These are phyloP conservation scores for Trichophyton mentagrophytes DNA, from an alignment of 2,329 filamentous ascomycete genomes.

Conservation along the genomic window DNA sequence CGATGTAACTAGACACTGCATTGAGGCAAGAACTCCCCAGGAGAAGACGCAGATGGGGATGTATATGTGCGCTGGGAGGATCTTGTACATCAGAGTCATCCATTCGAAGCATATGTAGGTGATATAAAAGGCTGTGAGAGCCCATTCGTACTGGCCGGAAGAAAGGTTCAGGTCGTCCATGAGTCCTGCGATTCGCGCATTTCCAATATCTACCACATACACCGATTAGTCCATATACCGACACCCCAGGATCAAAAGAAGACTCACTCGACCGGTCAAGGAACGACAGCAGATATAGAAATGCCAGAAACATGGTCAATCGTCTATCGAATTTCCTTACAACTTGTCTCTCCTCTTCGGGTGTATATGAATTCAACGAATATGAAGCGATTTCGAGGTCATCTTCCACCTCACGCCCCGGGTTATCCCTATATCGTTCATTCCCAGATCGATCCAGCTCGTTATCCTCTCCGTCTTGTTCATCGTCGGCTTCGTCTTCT, in stretches of 20 bases:
- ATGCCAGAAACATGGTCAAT: constrained; percentile 66
- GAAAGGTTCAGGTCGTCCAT: constrained; percentile 42
- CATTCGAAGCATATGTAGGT: constrained; percentile 53
- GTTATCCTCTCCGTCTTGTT: neutral
- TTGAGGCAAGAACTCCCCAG: constrained; percentile 67
- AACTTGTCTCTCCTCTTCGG: constrained; percentile 60
- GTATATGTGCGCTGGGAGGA: constrained; percentile 50
- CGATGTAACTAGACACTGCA: constrained; percentile 55
- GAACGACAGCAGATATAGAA: constrained; percentile 76
- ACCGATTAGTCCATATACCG: neutral
- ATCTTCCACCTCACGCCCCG: constrained; percentile 6
- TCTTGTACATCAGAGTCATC: constrained; percentile 51
- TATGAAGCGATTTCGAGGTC: neutral
- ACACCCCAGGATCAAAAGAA: neutral
- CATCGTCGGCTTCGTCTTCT: constrained; percentile 18
- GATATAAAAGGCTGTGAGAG: constrained; percentile 51
- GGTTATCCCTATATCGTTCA: constrained; percentile 7
- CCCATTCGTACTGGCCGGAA: constrained; percentile 47
- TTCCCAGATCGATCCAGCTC: neutral
- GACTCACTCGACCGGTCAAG: constrained; percentile 68
- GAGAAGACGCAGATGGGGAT: constrained; percentile 50
- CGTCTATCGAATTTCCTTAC: constrained; percentile 63
- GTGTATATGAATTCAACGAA: constrained; percentile 26
- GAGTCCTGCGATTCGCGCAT: constrained; percentile 50
- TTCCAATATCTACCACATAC: constrained; percentile 40